Evolutionary conservation across 306 rosid genomes (phyloP).

Genomic region (Cyclanthera cordifolia): DNA sequence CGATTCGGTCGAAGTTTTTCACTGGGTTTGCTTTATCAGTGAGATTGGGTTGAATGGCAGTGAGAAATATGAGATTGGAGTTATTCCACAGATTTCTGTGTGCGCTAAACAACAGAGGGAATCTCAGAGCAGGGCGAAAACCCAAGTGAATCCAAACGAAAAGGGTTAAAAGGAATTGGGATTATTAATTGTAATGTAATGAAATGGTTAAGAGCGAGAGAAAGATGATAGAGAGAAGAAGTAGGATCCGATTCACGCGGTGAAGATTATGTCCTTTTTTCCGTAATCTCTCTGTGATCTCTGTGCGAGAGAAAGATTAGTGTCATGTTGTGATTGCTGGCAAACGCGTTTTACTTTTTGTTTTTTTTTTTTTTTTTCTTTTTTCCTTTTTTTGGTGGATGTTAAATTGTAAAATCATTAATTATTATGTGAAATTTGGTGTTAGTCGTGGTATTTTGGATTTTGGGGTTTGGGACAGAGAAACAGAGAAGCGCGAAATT

Average conservation of each 20-base stretch:
- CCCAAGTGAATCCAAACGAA: background rate
- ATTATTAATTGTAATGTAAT: background rate
- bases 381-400: no score
- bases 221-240: conserved; percentile 1
- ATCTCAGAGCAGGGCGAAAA: background rate
- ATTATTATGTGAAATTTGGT: background rate
- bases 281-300: background rate
- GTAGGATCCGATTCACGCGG: conserved; percentile 16
- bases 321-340: background rate
- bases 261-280: conserved; percentile 7
- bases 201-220: background rate
- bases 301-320: background rate
- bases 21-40: background rate
- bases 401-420: background rate
- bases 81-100: background rate
- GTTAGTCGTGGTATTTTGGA: background rate
- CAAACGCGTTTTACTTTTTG: conserved; percentile 6
- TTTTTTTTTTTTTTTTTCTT: no score
- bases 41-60: background rate
- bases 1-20: background rate
- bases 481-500: background rate
- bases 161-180: background rate
- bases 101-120: background rate
- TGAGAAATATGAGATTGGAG: background rate
- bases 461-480: background rate